Base-by-base conservation (phyloP, 2,329 filamentous ascomycete genomes). In the Pseudogymnoascus sp. region DNA sequence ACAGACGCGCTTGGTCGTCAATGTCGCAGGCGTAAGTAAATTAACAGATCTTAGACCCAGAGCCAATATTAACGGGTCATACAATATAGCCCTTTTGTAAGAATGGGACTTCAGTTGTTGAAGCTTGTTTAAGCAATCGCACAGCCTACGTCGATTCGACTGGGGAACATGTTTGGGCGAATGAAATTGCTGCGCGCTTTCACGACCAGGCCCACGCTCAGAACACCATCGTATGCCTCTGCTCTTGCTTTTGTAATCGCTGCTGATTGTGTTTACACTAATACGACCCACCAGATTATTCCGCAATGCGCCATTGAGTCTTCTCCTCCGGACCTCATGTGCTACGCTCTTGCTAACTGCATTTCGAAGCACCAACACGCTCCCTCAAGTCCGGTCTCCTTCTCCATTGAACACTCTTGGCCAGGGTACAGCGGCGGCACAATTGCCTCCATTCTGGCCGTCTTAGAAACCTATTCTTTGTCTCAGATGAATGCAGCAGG, bases 251-350 rank as follows among this genome's bases (percentile, higher is more conserved):
- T 17, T 40, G 7, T 9, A 17, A 17, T 17, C n/a, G n/a, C 37
- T 17, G 5, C 15, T 40, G 3, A 40, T 40, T 40, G 37, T 40
- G n/a, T 13, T 40, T 40, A 40, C 37, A 17, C 37, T 40, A 17
- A 40, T 40, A 40, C 17, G 37, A 15, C 11, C 6, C 37, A 7
- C 37, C 37, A 40, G 37, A 40, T 40, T 75, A 78, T 89, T 59
- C 83, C 85, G 10, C 83, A 88, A 72, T 78, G 78, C 66, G 86
- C 82, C 61, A 71, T 89, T 64, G 86, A 89, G 70, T 88, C 85
- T 9, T 82, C 81, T 1, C 83, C 84, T 4, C 74, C 85, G 1
- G 86, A 89, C 72, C 73, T 89, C 37, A 38, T 38, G 37, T 38
- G 37, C 37, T n/a, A n/a, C 15, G 37, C 37, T n/a, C 37, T 38